Percentiles rank a stretch among this genome's conserved stretches.
phyloP scores from a whole-genome alignment of 306 rosid genomes.

The Spatholobus suberectus region DNA sequence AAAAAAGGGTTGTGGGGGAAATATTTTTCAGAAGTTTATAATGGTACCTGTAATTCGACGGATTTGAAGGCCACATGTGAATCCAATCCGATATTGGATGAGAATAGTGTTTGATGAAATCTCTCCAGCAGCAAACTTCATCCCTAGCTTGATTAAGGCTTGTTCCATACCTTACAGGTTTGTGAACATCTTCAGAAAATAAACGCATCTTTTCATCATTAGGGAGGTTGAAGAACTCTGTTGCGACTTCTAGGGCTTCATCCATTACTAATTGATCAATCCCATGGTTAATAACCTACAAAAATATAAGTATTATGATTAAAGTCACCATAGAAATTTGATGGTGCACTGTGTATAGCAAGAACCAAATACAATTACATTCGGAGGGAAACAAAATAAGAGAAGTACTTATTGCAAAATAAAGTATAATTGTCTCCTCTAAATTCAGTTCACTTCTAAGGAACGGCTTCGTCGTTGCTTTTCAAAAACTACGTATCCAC shows the following conservation, averaged over 20 bases:
- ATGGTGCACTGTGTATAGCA: constrained; percentile 5
- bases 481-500: background rate
- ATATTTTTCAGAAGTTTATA: background rate
- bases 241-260: constrained; percentile 47
- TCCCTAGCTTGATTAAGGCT: constrained; percentile 56
- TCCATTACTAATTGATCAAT: constrained; percentile 38
- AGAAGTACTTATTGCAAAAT: background rate
- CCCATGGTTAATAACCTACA: constrained; percentile 65
- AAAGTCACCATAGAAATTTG: background rate
- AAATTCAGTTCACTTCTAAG: background rate
- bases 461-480: background rate
- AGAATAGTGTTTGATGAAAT: constrained; percentile 66
- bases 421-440: background rate
- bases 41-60: constrained; percentile 51
- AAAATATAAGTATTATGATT: background rate
- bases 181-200: constrained; percentile 52
- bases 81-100: constrained; percentile 62
- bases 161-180: constrained; percentile 65
- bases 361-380: background rate
- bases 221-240: constrained; percentile 60
- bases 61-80: constrained; percentile 67
- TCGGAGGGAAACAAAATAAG: background rate
- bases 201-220: constrained; percentile 55
- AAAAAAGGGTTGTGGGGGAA: background rate
- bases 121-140: constrained; percentile 61